phyloP scores from a whole-genome alignment of 371 early-diverging fungal genomes.

The Rhizopus microsporus region DNA sequence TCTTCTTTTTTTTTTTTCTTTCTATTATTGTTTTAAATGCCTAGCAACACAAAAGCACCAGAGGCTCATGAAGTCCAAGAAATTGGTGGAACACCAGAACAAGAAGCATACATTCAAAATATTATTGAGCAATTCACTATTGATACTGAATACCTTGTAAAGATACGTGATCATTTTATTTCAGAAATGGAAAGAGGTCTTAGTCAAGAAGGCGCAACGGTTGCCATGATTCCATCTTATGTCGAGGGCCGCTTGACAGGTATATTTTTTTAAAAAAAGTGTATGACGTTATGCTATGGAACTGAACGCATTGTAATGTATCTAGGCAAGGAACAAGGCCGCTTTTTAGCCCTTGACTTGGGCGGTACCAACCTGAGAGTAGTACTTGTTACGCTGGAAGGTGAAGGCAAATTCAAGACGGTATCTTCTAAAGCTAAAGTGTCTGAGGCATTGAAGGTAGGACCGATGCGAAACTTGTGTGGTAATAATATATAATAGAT shows the following conservation, averaged over 20 bases:
- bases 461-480: slow-evolving; percentile 53
- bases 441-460: slow-evolving; percentile 77
- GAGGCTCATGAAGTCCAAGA: slow-evolving; percentile 25
- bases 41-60: slow-evolving; percentile 18
- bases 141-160: slow-evolving; percentile 54
- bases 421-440: slow-evolving; percentile 80
- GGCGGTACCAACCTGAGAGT: slow-evolving; percentile 96
- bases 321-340: slow-evolving; percentile 69
- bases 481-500: slow-evolving; percentile 27
- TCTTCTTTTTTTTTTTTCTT: slow-evolving; percentile 13
- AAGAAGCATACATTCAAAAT: slow-evolving; percentile 45
- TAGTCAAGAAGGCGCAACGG: slow-evolving; percentile 54
- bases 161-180: slow-evolving; percentile 68
- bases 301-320: neutral
- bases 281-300: neutral
- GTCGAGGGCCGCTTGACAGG: slow-evolving; percentile 61
- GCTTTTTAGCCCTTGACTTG: slow-evolving; percentile 89
- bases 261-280: slow-evolving; percentile 6
- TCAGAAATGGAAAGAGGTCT: slow-evolving; percentile 79
- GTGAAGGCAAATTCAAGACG: slow-evolving; percentile 66
- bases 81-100: slow-evolving; percentile 49
- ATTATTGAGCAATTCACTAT: slow-evolving; percentile 64
- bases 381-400: slow-evolving; percentile 81
- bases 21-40: slow-evolving; percentile 8
- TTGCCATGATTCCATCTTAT: slow-evolving; percentile 83